Conservation (phyloP, 148 eudicot genomes). For the Fagopyrum tataricum region DNA sequence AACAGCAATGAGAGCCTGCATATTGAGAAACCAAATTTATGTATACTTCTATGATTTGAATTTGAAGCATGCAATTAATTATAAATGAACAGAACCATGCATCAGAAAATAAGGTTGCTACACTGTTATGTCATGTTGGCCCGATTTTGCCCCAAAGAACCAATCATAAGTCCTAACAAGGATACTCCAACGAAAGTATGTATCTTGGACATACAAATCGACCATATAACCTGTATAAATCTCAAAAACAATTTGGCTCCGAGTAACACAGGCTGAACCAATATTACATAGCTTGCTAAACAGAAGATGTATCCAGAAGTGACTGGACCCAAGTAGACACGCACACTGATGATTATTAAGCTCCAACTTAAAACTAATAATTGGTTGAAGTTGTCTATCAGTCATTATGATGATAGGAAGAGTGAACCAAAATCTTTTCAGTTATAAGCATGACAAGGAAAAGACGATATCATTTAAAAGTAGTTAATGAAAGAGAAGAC, state of each 20-base stretch:
- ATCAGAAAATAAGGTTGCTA: not conserved
- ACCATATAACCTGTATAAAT: not conserved
- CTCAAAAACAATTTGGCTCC: not conserved
- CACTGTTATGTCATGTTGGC: not conserved
- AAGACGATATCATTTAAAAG: not conserved
- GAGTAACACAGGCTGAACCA: not conserved
- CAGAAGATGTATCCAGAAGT: not conserved
- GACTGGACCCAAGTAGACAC: not conserved
- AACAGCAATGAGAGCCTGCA: constrained; percentile 86
- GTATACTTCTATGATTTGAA: not conserved
- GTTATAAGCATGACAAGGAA: not conserved
- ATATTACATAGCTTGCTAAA: not conserved
- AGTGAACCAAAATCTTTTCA: not conserved
- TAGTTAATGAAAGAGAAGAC: not conserved
- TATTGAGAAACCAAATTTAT: constrained; percentile 32
- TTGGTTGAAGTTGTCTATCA: not conserved
- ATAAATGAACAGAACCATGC: not conserved
- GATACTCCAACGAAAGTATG: not conserved
- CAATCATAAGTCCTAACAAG: not conserved
- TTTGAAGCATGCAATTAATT: not conserved
- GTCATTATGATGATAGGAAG: not conserved
- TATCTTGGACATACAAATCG: not conserved
- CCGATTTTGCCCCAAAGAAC: not conserved
- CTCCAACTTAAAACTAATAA: not conserved
- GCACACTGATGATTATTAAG: not conserved